Base-by-base conservation (phyloP, 2,329 filamentous ascomycete genomes). In the Botrytis sinoallii region DNA sequence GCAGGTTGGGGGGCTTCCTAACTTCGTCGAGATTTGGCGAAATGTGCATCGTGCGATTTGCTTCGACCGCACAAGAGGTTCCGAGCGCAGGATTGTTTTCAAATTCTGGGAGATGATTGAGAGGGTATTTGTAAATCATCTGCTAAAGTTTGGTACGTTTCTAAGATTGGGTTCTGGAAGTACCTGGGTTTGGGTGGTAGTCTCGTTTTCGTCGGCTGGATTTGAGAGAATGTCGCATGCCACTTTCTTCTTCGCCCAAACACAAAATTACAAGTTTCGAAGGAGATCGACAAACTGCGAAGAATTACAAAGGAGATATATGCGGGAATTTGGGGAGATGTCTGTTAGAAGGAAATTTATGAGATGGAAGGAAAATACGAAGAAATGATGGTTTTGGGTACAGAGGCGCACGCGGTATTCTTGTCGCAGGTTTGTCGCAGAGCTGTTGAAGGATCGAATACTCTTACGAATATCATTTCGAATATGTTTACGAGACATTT, bases 21-120 rank as follows among this genome's bases (percentile, higher is more conserved):
- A 9, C 18, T 57, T 29, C 38, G 20, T 12, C 38, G 14, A 10
- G n/a, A 55, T 69, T 69, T 69, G 66, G n/a, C 66, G 48, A 57
- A 69, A 10, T 40, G 4, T 42, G n/a, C 66, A 69, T 69, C n/a
- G 48, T 22, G 16, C 25, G 25, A 8, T 25, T 48, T 55, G 22
- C 35, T 8, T 42, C 5, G 46, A 57, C 46, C 16, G 38, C 25
- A 67, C 16, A 42, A 4, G n/a, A 29, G 12, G 10, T n/a, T 42
- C 5, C 29, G 9, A 4, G 16, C 1, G 3, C 4, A 0, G 35
- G 35, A 29, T 57, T n/a, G 25, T 40, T 42, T 9, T 32, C 1
- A 25, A 32, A 40, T n/a, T 32, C 2, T 0, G 18, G 1, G 2
- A 9, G 2, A 10, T 1, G 10, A 1, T 4, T 42, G 1, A 22